Base-by-base conservation (phyloP, 306 rosid genomes). In the Vicia villosa region DNA sequence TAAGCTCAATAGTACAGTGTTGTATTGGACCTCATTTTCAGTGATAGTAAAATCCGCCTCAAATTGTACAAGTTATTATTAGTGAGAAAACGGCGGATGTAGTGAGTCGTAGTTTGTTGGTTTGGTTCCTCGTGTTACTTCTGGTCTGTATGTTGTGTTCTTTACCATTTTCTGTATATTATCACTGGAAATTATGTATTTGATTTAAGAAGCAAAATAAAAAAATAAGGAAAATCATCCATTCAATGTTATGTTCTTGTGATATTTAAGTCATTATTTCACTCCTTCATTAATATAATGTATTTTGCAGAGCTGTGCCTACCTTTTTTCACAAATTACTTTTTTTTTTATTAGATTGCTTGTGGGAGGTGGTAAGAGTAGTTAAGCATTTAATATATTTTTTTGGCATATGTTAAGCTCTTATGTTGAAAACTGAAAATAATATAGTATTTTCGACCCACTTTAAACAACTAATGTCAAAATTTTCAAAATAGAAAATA, bases 101-200 rank as follows among this genome's bases (percentile, higher is more conserved):
- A 37, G 78, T 65, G 46, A 54, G 40, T 28, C 63, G 51, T 61
- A 2, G 43, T 58, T 63, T 73, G 62, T 43, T 58, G 68, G 67
- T 57, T 36, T 58, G 68, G 57, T 57, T 81, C 58, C 60, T 81
- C 52, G 42, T 32, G 42, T 74, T 50, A 19, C 30, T 26, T 46
- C 28, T 20, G 66, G 68, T 73, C 12, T 10, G 61, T 73, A 42
- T 21, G 46, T 21, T 69, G 28, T 60, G 66, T 67, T 51, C 32
- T 47, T 59, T 59, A 60, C 60, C 70, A 59, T 60, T 73, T 73
- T 59, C 70, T 79, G 69, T 72, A 66, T 22, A 78, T 59, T 20
- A 71, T 56, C 38, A 16, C 45, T 61, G 68, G 56, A 58, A 60
- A 47, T 49, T 30, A 54, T 36, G 70, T 57, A 69, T 69, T 68